phyloP scores from a whole-genome alignment of 2,329 filamentous ascomycete species.

The Rosellinia necatrix region DNA sequence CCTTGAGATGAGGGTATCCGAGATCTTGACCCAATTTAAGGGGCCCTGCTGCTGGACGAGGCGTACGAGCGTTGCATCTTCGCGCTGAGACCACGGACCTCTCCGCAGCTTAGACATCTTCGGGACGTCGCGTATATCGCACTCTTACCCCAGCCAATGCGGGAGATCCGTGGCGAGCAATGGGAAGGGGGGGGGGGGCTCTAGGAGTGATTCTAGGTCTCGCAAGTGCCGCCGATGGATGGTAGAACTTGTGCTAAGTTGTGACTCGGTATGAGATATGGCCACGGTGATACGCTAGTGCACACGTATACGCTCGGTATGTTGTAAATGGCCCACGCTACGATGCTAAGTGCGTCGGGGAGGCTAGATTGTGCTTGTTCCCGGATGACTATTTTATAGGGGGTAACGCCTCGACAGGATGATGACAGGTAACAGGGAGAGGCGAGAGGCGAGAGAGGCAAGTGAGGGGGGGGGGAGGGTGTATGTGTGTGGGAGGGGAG shows the following conservation, averaged over 20 bases:
- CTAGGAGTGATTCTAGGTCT: not conserved
- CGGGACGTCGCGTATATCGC: not conserved
- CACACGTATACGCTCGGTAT: not conserved
- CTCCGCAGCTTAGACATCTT: constrained; percentile 47
- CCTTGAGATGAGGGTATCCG: constrained; percentile 73
- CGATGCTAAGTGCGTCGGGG: not conserved
- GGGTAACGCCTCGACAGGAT: not conserved
- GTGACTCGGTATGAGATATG: not conserved
- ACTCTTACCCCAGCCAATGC: not conserved
- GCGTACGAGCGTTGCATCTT: constrained; percentile 72
- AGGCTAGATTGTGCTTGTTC: not conserved
- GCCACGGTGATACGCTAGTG: not conserved
- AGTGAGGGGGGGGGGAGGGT: not conserved
- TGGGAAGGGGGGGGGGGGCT: not conserved
- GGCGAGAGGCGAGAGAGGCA: not conserved
- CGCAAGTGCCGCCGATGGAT: not conserved
- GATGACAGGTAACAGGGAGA: not conserved
- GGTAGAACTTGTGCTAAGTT: not conserved
- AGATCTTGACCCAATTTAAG: constrained; percentile 89
- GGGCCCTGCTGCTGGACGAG: constrained; percentile 74
- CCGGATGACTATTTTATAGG: not conserved
- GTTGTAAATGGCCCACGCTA: not conserved
- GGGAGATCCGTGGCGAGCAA: not conserved
- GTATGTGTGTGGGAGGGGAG: constrained; percentile 3
- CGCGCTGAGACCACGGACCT: constrained; percentile 81